Conservation (phyloP, 768 basidiomycete genomes). For the Tylopilus plumbeoviolaceoides region DNA sequence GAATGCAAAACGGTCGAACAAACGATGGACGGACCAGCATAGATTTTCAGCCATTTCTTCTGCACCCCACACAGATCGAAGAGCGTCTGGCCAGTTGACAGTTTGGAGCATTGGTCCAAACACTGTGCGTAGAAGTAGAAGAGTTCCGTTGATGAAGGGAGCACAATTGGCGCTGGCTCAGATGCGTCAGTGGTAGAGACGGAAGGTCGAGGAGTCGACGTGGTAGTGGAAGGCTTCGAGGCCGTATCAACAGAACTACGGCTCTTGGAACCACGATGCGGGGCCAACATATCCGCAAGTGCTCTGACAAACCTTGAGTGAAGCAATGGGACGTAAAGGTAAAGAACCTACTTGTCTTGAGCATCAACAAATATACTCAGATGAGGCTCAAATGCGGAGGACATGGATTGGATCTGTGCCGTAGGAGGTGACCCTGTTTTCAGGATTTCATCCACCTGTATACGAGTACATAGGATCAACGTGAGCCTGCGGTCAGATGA, state of each 20-base stretch:
- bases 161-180: slow-evolving; percentile 56
- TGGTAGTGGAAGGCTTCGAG: slow-evolving; percentile 23
- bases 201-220: slow-evolving; percentile 34
- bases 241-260: slow-evolving; percentile 64
- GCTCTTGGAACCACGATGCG: slow-evolving; percentile 61
- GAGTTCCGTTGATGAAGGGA: slow-evolving; percentile 92
- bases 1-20: neutral
- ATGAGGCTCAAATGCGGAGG: slow-evolving; percentile 88
- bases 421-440: slow-evolving; percentile 48
- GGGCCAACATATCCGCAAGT: slow-evolving; percentile 84
- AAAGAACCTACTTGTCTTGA: slow-evolving; percentile 79
- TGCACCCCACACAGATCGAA: slow-evolving; percentile 78
- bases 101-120: slow-evolving; percentile 88
- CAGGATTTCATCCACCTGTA: slow-evolving; percentile 64
- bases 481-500: neutral
- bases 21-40: slow-evolving; percentile 61
- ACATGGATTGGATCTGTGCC: slow-evolving; percentile 61
- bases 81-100: slow-evolving; percentile 80
- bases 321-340: neutral
- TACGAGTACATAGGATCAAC: neutral
- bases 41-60: slow-evolving; percentile 92
- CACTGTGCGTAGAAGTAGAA: slow-evolving; percentile 98
- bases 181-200: slow-evolving; percentile 41
- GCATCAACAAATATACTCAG: slow-evolving; percentile 94
- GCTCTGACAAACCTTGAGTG: slow-evolving; percentile 45